Conservation (phyloP, 2,329 filamentous ascomycete species). For the Clonostachys byssicola region DNA sequence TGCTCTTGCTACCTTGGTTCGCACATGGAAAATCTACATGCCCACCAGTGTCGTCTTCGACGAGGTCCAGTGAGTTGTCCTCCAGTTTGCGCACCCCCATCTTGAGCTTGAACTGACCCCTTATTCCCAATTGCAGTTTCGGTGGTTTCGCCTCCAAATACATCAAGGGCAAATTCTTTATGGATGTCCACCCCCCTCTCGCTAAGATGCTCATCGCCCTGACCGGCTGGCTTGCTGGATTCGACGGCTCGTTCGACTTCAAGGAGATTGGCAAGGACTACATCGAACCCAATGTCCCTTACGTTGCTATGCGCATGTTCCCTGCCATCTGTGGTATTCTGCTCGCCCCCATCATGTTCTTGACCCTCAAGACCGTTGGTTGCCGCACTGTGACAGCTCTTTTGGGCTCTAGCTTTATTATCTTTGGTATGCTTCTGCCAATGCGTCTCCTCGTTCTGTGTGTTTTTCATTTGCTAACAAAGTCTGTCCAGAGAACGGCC, state of each 20-base stretch:
- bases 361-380: constrained; percentile 86
- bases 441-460: not conserved
- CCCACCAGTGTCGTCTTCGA: constrained; percentile 97
- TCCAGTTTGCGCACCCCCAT: not conserved
- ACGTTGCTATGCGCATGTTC: constrained; percentile 94
- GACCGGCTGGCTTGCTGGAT: constrained; percentile 90
- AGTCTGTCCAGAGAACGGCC: constrained; percentile 71
- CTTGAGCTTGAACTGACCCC: not conserved
- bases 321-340: constrained; percentile 86
- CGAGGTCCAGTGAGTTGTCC: constrained; percentile 83
- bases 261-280: constrained; percentile 99
- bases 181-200: constrained; percentile 98
- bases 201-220: constrained; percentile 96
- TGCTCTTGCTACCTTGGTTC: constrained; percentile 70
- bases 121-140: constrained; percentile 56
- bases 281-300: constrained; percentile 87
- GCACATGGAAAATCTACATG: constrained; percentile 93
- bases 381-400: constrained; percentile 83
- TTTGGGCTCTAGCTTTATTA: constrained; percentile 79
- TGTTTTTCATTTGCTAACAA: constrained; percentile 14
- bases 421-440: constrained; percentile 67
- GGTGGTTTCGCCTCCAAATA: constrained; percentile 98
- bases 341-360: constrained; percentile 86
- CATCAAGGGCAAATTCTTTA: constrained; percentile 99
- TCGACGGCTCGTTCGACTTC: constrained; percentile 95